A percentile compares a stretch with the other conserved stretches of the same genome.
phyloP scores from a whole-genome alignment of 2,329 filamentous ascomycete genomes.

The Ophiocordyceps sinensis region DNA sequence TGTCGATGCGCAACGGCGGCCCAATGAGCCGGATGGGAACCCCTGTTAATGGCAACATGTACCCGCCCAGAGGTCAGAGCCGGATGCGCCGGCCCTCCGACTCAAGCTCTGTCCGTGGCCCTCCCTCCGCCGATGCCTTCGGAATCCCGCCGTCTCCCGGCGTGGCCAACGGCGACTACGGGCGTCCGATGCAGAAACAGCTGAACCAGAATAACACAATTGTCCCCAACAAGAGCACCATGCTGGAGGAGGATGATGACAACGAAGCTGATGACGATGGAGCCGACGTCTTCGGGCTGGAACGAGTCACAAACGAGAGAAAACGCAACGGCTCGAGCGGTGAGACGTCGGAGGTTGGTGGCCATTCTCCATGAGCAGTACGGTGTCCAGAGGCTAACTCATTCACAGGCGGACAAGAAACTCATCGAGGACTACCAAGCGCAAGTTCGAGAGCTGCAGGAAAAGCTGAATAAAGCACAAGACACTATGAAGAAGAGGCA shows the following conservation, averaged over 20 bases:
- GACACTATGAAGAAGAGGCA: conserved; percentile 55
- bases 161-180: conserved; percentile 47
- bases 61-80: conserved; percentile 35
- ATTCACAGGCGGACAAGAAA: conserved; percentile 48
- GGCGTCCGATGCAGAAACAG: conserved; percentile 70
- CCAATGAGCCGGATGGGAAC: conserved; percentile 46
- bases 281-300: conserved; percentile 44
- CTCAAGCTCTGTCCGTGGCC: conserved; percentile 43
- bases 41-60: conserved; percentile 42
- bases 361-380: background rate
- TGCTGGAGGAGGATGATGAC: conserved; percentile 91
- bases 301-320: conserved; percentile 13
- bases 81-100: conserved; percentile 44
- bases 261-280: conserved; percentile 23
- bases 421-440: conserved; percentile 65
- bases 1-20: conserved; percentile 40
- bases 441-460: conserved; percentile 60
- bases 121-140: conserved; percentile 28
- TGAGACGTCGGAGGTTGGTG: conserved; percentile 23
- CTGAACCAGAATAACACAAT: conserved; percentile 86
- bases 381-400: conserved; percentile 3
- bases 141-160: conserved; percentile 46
- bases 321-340: conserved; percentile 12
- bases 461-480: conserved; percentile 61
- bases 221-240: conserved; percentile 92